These are phyloP conservation scores for Chimonanthus salicifolius DNA, from an alignment of 164 flowering plant genomes.

Conservation along the genomic window DNA sequence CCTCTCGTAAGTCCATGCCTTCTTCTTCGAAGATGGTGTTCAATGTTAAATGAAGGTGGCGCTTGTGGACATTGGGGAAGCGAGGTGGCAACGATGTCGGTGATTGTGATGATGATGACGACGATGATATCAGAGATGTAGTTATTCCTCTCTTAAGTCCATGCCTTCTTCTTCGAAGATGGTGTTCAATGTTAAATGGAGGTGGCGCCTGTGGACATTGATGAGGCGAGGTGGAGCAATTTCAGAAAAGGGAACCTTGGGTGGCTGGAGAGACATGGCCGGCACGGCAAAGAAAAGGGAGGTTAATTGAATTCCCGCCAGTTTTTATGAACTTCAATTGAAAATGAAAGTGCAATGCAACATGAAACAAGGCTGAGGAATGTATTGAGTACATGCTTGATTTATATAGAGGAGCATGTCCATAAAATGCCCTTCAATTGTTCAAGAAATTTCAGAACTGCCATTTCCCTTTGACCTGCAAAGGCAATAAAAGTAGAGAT, in stretches of 20 bases:
- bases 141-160: not conserved
- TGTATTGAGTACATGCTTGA: not conserved
- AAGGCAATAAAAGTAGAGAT: too few species aligned
- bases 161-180: not conserved
- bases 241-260: not conserved
- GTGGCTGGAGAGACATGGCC: not conserved
- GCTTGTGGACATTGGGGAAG: not conserved
- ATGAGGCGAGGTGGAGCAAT: not conserved
- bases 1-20: not conserved
- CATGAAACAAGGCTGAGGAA: not conserved
- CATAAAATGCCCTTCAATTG: not conserved
- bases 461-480: not conserved
- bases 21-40: constrained; percentile 1
- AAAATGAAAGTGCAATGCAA: not conserved
- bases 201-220: not conserved
- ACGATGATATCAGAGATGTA: not conserved
- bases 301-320: not conserved
- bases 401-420: not conserved
- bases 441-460: not conserved
- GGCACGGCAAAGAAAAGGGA: not conserved
- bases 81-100: not conserved
- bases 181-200: not conserved
- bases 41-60: not conserved
- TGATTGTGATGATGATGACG: not conserved
- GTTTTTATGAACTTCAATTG: not conserved